Evolutionary conservation across 192 early-diverging fungal genomes (phyloP).

Genomic region (Glomus cerebriforme): DNA sequence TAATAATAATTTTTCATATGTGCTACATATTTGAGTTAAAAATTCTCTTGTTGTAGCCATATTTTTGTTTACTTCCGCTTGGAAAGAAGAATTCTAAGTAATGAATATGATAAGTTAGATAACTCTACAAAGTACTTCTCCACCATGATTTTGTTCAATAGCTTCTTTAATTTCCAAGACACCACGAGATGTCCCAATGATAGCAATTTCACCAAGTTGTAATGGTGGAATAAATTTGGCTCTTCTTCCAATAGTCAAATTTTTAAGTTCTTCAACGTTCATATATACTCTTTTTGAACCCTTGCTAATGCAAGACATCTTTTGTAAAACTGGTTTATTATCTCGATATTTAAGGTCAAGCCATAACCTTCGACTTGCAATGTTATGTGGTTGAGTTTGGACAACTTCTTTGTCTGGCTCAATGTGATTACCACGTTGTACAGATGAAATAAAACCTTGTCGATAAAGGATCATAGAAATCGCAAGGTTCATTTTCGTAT

Average conservation of each 20-base stretch:
- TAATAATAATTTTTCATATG: too few relatives aligned
- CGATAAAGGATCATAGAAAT: slow-evolving; percentile 86
- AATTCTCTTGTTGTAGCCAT: too few relatives aligned
- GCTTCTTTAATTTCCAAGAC: slow-evolving; percentile 92
- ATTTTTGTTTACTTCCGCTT: too few relatives aligned
- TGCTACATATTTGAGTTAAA: too few relatives aligned
- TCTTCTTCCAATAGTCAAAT: slow-evolving; percentile 72
- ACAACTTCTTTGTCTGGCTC: slow-evolving; percentile 74
- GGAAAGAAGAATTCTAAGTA: too few relatives aligned
- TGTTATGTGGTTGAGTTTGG: slow-evolving; percentile 78
- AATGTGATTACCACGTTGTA: slow-evolving; percentile 75
- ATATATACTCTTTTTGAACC: slow-evolving; percentile 82
- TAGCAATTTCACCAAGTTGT: slow-evolving; percentile 88
- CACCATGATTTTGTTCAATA: slow-evolving; percentile 78
- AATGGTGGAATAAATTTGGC: slow-evolving; percentile 79
- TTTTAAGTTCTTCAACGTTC: slow-evolving; percentile 76
- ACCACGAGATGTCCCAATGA: slow-evolving; percentile 83
- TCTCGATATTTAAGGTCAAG: slow-evolving; percentile 92
- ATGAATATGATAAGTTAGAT: background rate
- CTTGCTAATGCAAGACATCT: slow-evolving; percentile 83
- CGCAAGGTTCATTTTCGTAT: slow-evolving; percentile 84
- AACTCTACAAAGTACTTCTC: slow-evolving; percentile 81
- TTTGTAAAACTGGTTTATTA: slow-evolving; percentile 74
- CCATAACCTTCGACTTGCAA: slow-evolving; percentile 88
- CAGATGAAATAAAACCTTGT: slow-evolving; percentile 86